Evolutionary conservation across 345 rosid genomes (phyloP), one percentile per base, ranked within the genome.

Genomic region (Litchi chinensis): DNA sequence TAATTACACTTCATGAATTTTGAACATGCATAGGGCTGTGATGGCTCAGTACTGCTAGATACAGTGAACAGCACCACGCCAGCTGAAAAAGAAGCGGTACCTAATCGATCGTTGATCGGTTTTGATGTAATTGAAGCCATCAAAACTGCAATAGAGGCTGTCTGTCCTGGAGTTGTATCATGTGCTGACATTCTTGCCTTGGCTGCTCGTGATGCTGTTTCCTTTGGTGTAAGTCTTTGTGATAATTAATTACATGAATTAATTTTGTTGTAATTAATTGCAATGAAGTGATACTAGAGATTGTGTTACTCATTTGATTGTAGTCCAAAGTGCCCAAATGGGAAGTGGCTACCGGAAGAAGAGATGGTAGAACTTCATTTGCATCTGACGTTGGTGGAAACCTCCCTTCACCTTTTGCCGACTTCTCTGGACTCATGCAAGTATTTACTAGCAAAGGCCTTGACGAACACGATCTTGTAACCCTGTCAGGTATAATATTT

Each of bases 121-220:
- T 93, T 76, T 37, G 92, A 89, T 40, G 85, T 89, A 12, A 87
- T 90, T 43, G 93, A 93, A 70, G 93, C 90, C 15, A 87, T 91
- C 39, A 90, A 91, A 80, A 74, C 83, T 0, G 39, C 64, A 39
- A 19, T 85, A 16, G 97, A 93, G 57, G n/a, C 77, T 8, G 62
- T 0, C 67, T 93, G 97, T 66, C 92, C 93, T 5, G 48, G 26
- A 37, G 74, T 28, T 0, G 93, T 93, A 39, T 91, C 95, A 0
- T 93, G 95, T 68, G 89, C 97, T 2, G 95, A 91, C 75, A 85
- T 88, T 57, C 74, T 90, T 69, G 81, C 93, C 41, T 71, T 91
- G 62, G 88, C 95, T 10, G 87, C 95, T 65, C 78, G 92, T 16
- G 93, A 93, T 79, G 90, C 95, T 1, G 90, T 90, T 68, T 87